These are phyloP conservation scores for Pseudogymnoascus sp. DNA, from an alignment of 2,329 filamentous ascomycete species.

Conservation along the genomic window DNA sequence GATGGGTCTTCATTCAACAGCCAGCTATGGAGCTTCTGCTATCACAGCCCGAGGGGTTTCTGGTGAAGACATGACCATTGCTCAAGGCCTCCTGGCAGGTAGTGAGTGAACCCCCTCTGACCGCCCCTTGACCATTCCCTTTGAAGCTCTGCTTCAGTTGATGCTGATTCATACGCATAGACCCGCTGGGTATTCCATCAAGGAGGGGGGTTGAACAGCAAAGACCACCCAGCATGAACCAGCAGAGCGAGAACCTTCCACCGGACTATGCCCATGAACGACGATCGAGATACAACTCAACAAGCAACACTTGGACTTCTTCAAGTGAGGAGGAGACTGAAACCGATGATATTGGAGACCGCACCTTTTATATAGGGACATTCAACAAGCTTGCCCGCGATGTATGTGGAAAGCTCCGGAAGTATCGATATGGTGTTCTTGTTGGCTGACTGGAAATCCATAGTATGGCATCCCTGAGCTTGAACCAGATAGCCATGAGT, in stretches of 20 bases:
- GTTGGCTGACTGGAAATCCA: background rate
- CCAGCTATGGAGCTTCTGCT: background rate
- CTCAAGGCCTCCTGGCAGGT: slow-evolving; percentile 19
- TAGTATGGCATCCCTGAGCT: slow-evolving; percentile 44
- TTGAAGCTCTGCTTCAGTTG: background rate
- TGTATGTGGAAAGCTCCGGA: slow-evolving; percentile 30
- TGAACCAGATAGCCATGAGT: slow-evolving; percentile 20
- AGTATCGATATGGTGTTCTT: background rate
- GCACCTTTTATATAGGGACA: slow-evolving; percentile 43
- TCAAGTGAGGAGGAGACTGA: slow-evolving; percentile 45
- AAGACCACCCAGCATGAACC: background rate
- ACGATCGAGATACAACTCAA: slow-evolving; percentile 25
- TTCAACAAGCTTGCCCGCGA: slow-evolving; percentile 54
- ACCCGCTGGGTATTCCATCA: background rate
- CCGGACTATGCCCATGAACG: background rate
- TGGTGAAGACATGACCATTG: slow-evolving; percentile 19
- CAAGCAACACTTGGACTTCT: slow-evolving; percentile 51
- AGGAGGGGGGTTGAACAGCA: background rate
- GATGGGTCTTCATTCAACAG: background rate
- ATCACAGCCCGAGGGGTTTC: background rate
- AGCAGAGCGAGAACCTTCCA: background rate
- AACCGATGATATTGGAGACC: slow-evolving; percentile 41
- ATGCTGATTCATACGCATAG: background rate
- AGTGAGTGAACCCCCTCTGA: slow-evolving; percentile 15
- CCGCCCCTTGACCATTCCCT: background rate